Evolutionary conservation across 1,139 yeast genomes (phyloP).

Genomic region (Yamadazyma kanchanaburiensis): DNA sequence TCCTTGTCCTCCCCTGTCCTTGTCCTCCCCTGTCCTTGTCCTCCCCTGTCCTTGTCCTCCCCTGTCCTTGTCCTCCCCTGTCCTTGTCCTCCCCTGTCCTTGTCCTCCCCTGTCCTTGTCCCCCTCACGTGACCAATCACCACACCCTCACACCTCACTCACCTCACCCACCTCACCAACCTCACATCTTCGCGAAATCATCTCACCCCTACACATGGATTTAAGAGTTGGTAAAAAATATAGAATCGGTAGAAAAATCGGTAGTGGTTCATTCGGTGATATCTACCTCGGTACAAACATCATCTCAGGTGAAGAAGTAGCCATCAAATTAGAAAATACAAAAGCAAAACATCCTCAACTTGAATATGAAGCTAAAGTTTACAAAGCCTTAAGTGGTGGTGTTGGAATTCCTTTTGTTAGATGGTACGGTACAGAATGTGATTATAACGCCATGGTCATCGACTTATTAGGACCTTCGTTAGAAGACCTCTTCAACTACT

Average conservation of each 20-base stretch:
- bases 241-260: conserved; percentile 93
- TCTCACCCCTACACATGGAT: conserved; percentile 39
- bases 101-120: no score
- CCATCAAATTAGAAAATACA: conserved; percentile 87
- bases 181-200: not conserved
- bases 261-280: conserved; percentile 97
- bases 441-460: conserved; percentile 94
- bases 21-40: no score
- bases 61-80: no score
- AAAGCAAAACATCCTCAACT: conserved; percentile 95
- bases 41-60: no score
- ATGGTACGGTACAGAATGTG: conserved; percentile 97
- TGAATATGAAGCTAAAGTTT: conserved; percentile 94
- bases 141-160: not conserved
- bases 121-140: no score
- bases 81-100: no score
- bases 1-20: no score
- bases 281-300: conserved; percentile 91
- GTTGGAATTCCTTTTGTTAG: conserved; percentile 96
- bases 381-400: conserved; percentile 92
- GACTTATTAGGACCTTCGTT: conserved; percentile 93
- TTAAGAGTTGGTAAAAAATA: conserved; percentile 93
- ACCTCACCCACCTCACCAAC: not conserved
- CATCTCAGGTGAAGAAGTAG: conserved; percentile 95
- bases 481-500: conserved; percentile 93